phyloP scores from a whole-genome alignment of 306 rosid genomes.

The Ochetophila trinervis region DNA sequence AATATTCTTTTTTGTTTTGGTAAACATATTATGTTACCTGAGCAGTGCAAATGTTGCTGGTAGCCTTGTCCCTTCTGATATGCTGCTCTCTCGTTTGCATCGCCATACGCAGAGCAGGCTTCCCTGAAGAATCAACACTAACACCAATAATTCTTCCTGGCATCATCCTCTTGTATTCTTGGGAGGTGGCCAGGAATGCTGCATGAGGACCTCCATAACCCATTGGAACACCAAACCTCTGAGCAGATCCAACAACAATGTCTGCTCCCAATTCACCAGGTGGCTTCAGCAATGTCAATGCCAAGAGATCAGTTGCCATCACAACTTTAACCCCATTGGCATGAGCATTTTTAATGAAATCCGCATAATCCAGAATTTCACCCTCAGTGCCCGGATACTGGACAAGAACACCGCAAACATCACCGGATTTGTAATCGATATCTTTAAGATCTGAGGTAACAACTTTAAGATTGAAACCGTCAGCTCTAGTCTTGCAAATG shows the following conservation, averaged over 20 bases:
- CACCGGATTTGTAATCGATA: conserved; percentile 77
- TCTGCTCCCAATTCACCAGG: conserved; percentile 97
- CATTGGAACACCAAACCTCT: conserved; percentile 98
- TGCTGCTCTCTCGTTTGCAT: conserved; percentile 99
- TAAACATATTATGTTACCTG: too few relatives aligned
- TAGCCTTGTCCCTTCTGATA: conserved; percentile 97
- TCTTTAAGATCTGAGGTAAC: conserved; percentile 62
- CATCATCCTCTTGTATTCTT: conserved; percentile 99
- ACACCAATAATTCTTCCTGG: conserved; percentile 96
- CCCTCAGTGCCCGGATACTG: conserved; percentile 99
- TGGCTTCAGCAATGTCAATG: conserved; percentile 83
- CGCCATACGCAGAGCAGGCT: conserved; percentile 94
- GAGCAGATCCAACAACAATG: conserved; percentile 97
- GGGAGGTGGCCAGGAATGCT: conserved; percentile 94
- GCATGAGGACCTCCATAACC: conserved; percentile 99
- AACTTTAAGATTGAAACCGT: conserved; percentile 81
- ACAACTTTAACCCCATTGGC: conserved; percentile 95
- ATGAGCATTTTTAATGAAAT: conserved; percentile 89
- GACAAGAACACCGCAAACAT: conserved; percentile 96
- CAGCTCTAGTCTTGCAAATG: conserved; percentile 84
- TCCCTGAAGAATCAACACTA: conserved; percentile 90
- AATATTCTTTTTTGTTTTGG: too few relatives aligned
- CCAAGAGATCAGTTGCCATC: conserved; percentile 90
- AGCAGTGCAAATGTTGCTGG: conserved; percentile 99
- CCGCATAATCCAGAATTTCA: conserved; percentile 90